Conservation (phyloP, 2,329 filamentous ascomycete species). For the Claviceps monticola region DNA sequence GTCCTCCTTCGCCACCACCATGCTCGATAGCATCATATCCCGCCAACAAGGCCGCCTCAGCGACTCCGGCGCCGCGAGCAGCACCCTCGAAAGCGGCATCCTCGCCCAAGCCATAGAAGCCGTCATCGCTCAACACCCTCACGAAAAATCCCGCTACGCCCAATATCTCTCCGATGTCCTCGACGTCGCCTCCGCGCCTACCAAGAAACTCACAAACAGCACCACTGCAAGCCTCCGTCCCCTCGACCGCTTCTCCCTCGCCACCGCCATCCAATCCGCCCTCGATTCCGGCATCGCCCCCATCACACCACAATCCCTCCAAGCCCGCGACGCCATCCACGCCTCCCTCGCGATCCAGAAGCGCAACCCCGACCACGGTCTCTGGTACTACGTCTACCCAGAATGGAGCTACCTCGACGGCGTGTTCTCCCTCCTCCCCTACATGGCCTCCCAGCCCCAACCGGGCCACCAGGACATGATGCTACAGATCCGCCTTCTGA, state of each 20-base stretch:
- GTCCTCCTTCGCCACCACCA: neutral
- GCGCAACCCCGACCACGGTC: conserved; percentile 19
- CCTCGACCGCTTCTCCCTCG: conserved; percentile 13
- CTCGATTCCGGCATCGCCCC: neutral
- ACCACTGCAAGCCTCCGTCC: conserved; percentile 7
- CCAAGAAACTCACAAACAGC: conserved; percentile 6
- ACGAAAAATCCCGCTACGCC: conserved; percentile 1
- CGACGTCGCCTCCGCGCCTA: conserved; percentile 3
- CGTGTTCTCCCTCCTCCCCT: conserved; percentile 35
- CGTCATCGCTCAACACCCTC: conserved; percentile 8
- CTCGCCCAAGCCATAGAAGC: conserved; percentile 10
- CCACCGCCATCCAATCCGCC: conserved; percentile 8
- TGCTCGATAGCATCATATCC: conserved; percentile 13
- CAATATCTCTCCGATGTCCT: conserved; percentile 9
- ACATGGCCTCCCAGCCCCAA: conserved; percentile 12
- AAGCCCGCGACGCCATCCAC: conserved; percentile 9
- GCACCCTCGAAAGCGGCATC: conserved; percentile 13
- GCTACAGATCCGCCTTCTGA: conserved; percentile 10
- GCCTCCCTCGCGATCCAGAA: conserved; percentile 10
- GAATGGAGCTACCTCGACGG: conserved; percentile 40
- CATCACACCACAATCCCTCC: conserved; percentile 1
- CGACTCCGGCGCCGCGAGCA: conserved; percentile 10
- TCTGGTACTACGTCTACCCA: conserved; percentile 30
- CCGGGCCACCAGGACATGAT: conserved; percentile 11
- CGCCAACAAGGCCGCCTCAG: conserved; percentile 11